Evolutionary conservation across 768 basidiomycete species (phyloP).

Genomic region (Xerocomus brunneocitrinus): DNA sequence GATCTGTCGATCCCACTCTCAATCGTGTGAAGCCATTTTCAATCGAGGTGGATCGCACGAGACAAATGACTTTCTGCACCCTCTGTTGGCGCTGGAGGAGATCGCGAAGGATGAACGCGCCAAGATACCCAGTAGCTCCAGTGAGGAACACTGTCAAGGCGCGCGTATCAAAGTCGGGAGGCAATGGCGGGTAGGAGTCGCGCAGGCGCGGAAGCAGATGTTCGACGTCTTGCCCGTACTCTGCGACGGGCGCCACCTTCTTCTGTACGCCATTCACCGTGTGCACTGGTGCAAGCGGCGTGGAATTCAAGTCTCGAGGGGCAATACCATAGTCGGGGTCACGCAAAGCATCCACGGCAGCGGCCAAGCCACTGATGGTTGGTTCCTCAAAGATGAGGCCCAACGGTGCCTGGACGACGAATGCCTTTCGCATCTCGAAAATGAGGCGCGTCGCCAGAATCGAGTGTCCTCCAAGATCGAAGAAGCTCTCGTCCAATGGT

Average conservation of each 20-base stretch:
- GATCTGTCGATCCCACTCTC: constrained; percentile 64
- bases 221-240: constrained; percentile 79
- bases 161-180: constrained; percentile 49
- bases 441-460: constrained; percentile 96
- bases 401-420: constrained; percentile 86
- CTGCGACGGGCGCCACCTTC: constrained; percentile 35
- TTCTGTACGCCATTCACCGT: constrained; percentile 9
- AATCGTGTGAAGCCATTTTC: constrained; percentile 67
- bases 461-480: constrained; percentile 97
- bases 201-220: constrained; percentile 54
- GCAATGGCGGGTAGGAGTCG: constrained; percentile 55
- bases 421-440: constrained; percentile 91
- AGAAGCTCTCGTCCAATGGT: constrained; percentile 91
- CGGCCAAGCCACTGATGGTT: constrained; percentile 73
- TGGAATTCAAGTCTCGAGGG: constrained; percentile 25
- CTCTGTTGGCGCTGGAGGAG: constrained; percentile 57
- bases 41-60: constrained; percentile 70
- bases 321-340: constrained; percentile 78
- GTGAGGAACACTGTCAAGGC: constrained; percentile 86
- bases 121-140: constrained; percentile 95
- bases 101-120: constrained; percentile 85
- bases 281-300: constrained; percentile 3
- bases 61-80: constrained; percentile 85
- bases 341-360: constrained; percentile 68
- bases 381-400: constrained; percentile 90